Percentiles rank a stretch among this genome's conserved stretches.
Conservation (phyloP, 2,329 filamentous ascomycete genomes). For the Hypoxylon sp. region DNA sequence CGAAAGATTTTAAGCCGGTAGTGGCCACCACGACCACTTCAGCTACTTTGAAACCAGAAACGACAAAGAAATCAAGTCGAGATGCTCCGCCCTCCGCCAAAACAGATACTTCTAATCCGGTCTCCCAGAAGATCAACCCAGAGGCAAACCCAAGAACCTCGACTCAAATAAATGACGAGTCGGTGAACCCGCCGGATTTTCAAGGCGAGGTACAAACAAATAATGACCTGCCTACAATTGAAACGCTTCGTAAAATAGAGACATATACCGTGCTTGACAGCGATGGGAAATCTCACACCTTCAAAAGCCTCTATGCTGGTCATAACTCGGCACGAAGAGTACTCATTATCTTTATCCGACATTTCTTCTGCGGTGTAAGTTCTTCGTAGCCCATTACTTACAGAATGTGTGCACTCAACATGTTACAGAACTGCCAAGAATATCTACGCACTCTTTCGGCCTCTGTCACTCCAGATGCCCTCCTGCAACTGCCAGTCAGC, state of each 20-base stretch:
- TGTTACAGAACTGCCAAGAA: conserved; percentile 74
- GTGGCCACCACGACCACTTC: background rate
- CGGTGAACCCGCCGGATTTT: conserved; percentile 60
- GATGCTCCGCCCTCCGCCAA: conserved; percentile 10
- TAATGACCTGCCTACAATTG: conserved; percentile 61
- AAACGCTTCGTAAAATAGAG: conserved; percentile 61
- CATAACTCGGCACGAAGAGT: conserved; percentile 63
- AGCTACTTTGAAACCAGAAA: conserved; percentile 5
- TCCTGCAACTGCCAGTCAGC: conserved; percentile 58
- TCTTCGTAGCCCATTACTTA: background rate
- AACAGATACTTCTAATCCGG: conserved; percentile 10
- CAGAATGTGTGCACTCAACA: too few species aligned
- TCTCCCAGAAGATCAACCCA: conserved; percentile 9
- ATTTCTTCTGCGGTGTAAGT: conserved; percentile 83
- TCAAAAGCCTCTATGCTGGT: conserved; percentile 69
- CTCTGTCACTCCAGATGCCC: conserved; percentile 62
- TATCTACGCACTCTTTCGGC: conserved; percentile 71
- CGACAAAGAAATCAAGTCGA: conserved; percentile 6
- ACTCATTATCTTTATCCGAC: conserved; percentile 77
- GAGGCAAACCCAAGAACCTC: conserved; percentile 4
- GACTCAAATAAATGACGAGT: conserved; percentile 44
- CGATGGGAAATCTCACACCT: conserved; percentile 66
- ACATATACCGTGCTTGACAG: conserved; percentile 67
- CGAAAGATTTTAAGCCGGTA: conserved; percentile 2
- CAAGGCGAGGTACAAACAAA: conserved; percentile 63